Evolutionary conservation across 192 early-diverging fungal genomes (phyloP), one percentile per base, ranked within the genome.

Genomic region (Phycomyces nitens): DNA sequence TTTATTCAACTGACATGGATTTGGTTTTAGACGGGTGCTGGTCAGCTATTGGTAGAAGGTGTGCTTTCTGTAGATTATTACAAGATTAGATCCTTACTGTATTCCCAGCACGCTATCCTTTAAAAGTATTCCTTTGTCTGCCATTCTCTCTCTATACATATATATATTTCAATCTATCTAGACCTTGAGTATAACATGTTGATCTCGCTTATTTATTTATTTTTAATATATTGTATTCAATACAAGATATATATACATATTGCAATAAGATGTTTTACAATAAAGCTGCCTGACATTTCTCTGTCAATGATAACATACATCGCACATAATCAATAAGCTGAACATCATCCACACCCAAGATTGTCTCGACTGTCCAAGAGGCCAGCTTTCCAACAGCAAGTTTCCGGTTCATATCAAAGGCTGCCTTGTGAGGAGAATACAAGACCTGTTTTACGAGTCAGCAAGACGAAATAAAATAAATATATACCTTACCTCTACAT

Each of bases 41-140:
- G 81, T 2, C 71, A 74, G 57, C 49, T 89, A 23, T 55, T 81
- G 11, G 52, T 91, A 22, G 86, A 91, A 70, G 89, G 88, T 0
- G 69, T 77, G 5, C 63, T 91, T 27, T 80, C 80, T 3, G 50
- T 58, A 14, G 89, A 93, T 65, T 94, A 91, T 73, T 91, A 86
- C 61, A 80, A 81, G 54, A 81, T 92, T 18, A 64, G 92, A 43
- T 61, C 77, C 20, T 64, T 93, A 42, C 64, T 94, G 27, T 94
- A 94, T 70, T 72, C 74, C 15, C 84, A 88, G 58, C 86, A 86
- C 77, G 90, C 87, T 6, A 84, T 91, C 68, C 67, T 93, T 57
- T 92, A 84, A 47, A 50, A 26, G 20, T 42, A 47, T 58, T 3
- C 49, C 2, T 60, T 10, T n/a, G 1, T 34, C 12, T 47, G 2